These are phyloP conservation scores for Pseudopediastrum boryanum DNA, from an alignment of 139 green algal genomes.

Conservation along the genomic window DNA sequence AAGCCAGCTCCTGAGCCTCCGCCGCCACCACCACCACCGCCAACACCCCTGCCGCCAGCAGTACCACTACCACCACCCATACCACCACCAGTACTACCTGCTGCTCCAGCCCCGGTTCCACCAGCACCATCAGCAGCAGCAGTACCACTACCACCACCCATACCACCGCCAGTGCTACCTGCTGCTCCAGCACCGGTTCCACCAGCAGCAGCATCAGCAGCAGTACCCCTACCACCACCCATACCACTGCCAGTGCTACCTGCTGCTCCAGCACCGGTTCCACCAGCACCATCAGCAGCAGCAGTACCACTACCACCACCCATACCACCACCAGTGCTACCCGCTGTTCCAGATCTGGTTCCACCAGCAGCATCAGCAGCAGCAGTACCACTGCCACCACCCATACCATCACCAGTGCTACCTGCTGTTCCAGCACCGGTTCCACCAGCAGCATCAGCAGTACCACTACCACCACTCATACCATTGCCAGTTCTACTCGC, in stretches of 20 bases:
- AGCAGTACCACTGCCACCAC: background rate
- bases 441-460: background rate
- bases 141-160: background rate
- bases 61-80: background rate
- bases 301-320: conserved; percentile 9
- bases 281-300: conserved; percentile 1
- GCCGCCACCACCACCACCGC: conserved; percentile 11
- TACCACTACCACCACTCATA: background rate
- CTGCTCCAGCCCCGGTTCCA: background rate
- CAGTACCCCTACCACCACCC: conserved; percentile 1
- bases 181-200: background rate
- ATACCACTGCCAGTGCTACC: background rate
- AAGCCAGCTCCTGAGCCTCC: too few species aligned
- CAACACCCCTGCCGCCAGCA: background rate
- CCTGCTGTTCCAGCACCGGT: background rate
- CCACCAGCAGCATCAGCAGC: background rate
- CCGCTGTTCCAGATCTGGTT: background rate
- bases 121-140: background rate
- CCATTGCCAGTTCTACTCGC: background rate
- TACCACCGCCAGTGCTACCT: too few species aligned
- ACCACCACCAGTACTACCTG: background rate
- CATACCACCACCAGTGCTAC: background rate
- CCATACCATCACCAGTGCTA: background rate
- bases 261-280: background rate
- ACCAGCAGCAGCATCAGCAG: background rate